Percentiles rank a stretch among this genome's conserved stretches.
These are phyloP conservation scores for Actinidia chinensis DNA, from an alignment of 179 eudicot genomes.

Conservation along the genomic window DNA sequence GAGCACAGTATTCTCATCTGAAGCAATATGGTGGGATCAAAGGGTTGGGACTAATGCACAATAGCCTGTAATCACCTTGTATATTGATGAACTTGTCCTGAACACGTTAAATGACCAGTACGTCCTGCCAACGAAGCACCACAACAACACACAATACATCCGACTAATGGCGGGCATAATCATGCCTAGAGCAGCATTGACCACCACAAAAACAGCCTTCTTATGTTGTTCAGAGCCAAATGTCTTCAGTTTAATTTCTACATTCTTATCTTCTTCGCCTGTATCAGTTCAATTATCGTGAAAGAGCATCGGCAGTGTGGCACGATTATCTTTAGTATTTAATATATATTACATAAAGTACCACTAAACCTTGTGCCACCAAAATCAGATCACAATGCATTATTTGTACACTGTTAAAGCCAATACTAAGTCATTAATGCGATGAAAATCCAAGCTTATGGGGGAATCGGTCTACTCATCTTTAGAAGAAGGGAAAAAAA, in stretches of 20 bases:
- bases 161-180: slow-evolving; percentile 59
- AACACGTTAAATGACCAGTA: slow-evolving; percentile 81
- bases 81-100: slow-evolving; percentile 86
- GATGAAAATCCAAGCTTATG: too few species aligned
- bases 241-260: slow-evolving; percentile 78
- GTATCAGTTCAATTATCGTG: slow-evolving; percentile 29
- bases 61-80: slow-evolving; percentile 92
- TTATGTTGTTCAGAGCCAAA: slow-evolving; percentile 49
- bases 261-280: slow-evolving; percentile 94
- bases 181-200: slow-evolving; percentile 93
- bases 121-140: slow-evolving; percentile 98
- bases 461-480: too few species aligned
- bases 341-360: neutral
- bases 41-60: slow-evolving; percentile 85
- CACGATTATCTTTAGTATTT: neutral
- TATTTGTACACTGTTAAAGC: neutral
- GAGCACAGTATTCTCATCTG: slow-evolving; percentile 89
- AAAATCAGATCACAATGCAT: neutral
- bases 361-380: neutral
- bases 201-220: slow-evolving; percentile 73
- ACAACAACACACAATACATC: slow-evolving; percentile 79
- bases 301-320: neutral
- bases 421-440: neutral
- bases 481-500: too few species aligned
- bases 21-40: slow-evolving; percentile 96